Percentiles rank a stretch among this genome's conserved stretches.
Evolutionary conservation across 2,329 filamentous ascomycete species (phyloP).

Genomic region (Fusarium verticillioides): DNA sequence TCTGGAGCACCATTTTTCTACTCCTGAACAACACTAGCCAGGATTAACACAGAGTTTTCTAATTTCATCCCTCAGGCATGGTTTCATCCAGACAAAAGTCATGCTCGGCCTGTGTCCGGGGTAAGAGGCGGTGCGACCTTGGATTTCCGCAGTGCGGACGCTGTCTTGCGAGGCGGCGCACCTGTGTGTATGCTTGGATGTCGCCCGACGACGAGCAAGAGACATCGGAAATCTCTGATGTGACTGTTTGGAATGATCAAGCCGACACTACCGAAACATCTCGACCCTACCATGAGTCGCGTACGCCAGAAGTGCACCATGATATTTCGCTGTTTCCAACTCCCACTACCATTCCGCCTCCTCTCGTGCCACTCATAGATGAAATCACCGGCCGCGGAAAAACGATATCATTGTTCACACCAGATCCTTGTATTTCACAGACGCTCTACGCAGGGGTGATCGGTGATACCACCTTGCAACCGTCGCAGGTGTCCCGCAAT

Average conservation of each 20-base stretch:
- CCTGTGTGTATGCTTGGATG: background rate
- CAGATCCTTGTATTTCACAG: background rate
- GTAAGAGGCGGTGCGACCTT: background rate
- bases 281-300: rapidly evolving
- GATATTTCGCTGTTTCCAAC: background rate
- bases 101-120: background rate
- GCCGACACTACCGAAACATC: rapidly evolving
- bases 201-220: background rate
- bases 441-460: rapidly evolving
- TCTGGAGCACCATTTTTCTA: too few species aligned
- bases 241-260: background rate
- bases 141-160: background rate
- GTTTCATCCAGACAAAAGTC: background rate
- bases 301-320: rapidly evolving
- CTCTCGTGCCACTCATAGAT: background rate
- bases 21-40: too few species aligned
- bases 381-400: background rate
- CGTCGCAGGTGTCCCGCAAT: rapidly evolving
- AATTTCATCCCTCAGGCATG: background rate
- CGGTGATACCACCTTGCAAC: too few species aligned
- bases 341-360: background rate
- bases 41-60: too few species aligned
- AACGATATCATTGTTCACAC: background rate
- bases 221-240: rapidly evolving
- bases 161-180: background rate